Evolutionary conservation across 495 filamentous ascomycete species (phyloP).

Genomic region (Penicillium silybi): DNA sequence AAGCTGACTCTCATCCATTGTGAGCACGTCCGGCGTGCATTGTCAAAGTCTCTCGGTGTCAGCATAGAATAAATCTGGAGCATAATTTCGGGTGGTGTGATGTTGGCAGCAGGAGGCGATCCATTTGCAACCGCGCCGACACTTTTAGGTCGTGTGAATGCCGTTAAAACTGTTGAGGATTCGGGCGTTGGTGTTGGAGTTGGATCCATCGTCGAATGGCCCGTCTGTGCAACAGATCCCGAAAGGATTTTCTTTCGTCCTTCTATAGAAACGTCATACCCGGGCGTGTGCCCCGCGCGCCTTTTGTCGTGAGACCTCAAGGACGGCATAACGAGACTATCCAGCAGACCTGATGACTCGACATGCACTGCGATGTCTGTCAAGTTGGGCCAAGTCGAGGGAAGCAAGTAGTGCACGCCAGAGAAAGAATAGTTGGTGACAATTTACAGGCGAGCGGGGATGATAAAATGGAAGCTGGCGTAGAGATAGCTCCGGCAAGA

Average conservation of each 20-base stretch:
- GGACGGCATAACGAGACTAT: slow-evolving; percentile 17
- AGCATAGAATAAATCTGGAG: slow-evolving; percentile 55
- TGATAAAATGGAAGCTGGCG: background rate
- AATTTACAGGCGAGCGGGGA: background rate
- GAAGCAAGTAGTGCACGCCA: too few species aligned
- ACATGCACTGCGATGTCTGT: slow-evolving; percentile 1
- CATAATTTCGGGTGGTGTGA: slow-evolving; percentile 58
- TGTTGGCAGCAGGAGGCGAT: slow-evolving; percentile 28
- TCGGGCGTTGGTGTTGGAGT: background rate
- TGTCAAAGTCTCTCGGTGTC: slow-evolving; percentile 59
- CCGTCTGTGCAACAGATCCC: background rate
- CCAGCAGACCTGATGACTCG: background rate
- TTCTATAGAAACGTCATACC: background rate
- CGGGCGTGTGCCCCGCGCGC: slow-evolving; percentile 1
- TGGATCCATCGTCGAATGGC: background rate
- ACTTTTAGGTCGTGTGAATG: background rate
- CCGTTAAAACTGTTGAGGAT: background rate
- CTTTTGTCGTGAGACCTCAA: slow-evolving; percentile 12
- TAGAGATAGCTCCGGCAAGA: slow-evolving; percentile 1
- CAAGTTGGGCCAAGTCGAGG: background rate
- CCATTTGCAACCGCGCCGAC: background rate
- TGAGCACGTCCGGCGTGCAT: slow-evolving; percentile 61
- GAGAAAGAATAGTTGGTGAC: background rate
- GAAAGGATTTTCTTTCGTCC: background rate
- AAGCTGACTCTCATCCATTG: slow-evolving; percentile 64